These are phyloP conservation scores for Fimicolochytrium jonesii DNA, from an alignment of 192 early-diverging fungal genomes.

Conservation along the genomic window DNA sequence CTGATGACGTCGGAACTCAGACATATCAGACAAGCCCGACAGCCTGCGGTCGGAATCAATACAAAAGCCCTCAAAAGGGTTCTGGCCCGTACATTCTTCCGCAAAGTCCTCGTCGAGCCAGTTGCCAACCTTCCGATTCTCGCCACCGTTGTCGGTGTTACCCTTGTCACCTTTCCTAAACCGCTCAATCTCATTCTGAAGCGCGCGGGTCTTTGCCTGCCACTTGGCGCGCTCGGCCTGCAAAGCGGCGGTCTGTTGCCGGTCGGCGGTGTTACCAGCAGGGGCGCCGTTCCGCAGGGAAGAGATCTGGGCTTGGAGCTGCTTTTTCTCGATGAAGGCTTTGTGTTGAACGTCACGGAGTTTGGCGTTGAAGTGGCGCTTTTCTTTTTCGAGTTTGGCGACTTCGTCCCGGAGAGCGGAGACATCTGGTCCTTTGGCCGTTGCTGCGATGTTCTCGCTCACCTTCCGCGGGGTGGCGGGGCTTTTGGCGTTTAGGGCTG, in stretches of 20 bases:
- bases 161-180: too few relatives aligned
- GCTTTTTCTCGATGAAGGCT: not conserved
- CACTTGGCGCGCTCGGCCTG: not conserved
- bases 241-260: not conserved
- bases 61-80: too few relatives aligned
- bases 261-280: not conserved
- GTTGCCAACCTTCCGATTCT: too few relatives aligned
- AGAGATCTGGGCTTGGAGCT: conserved; percentile 1
- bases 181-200: not conserved
- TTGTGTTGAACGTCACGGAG: not conserved
- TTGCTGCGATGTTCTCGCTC: too few relatives aligned
- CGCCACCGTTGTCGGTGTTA: too few relatives aligned
- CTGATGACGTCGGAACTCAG: not conserved
- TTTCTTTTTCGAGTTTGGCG: conserved; percentile 9
- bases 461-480: not conserved
- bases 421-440: not conserved
- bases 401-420: not conserved
- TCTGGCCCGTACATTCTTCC: too few relatives aligned
- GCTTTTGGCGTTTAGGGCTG: not conserved
- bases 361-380: conserved; percentile 6
- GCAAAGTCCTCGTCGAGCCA: too few relatives aligned
- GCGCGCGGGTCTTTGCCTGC: not conserved
- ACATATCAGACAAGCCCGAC: conserved; percentile 8
- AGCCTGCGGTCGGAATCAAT: not conserved
- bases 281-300: not conserved